A percentile compares a stretch with the other conserved stretches of the same genome.
Conservation (phyloP, 164 flowering plant genomes). For the Chimonanthus praecox region DNA sequence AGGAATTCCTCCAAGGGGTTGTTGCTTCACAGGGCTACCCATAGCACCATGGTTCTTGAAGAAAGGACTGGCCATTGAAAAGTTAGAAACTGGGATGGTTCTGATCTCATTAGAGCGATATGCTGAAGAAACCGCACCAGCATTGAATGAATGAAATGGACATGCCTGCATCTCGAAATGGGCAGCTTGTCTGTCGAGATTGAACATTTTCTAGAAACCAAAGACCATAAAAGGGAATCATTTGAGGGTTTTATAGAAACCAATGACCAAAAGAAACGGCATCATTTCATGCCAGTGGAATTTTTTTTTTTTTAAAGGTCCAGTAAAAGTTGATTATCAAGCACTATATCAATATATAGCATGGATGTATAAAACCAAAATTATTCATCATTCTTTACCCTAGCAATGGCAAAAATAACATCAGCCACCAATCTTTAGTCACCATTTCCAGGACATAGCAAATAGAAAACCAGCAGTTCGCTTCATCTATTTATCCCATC, state of each 20-base stretch:
- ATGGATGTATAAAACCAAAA: too few relatives aligned
- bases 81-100: conserved; percentile 34
- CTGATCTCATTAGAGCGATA: conserved; percentile 31
- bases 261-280: neutral
- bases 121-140: conserved; percentile 8
- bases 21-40: conserved; percentile 35
- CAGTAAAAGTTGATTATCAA: neutral
- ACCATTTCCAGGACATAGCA: neutral
- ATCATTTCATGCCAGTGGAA: too few relatives aligned
- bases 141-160: conserved; percentile 30
- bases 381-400: too few relatives aligned
- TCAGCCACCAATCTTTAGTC: neutral
- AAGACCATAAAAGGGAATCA: neutral
- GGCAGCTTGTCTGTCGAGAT: conserved; percentile 29
- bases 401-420: too few relatives aligned
- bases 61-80: conserved; percentile 36
- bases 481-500: too few relatives aligned
- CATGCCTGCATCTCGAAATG: conserved; percentile 27
- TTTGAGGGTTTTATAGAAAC: neutral
- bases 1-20: conserved; percentile 46
- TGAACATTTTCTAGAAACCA: conserved; percentile 30
- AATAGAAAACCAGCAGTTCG: too few relatives aligned
- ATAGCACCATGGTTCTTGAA: conserved; percentile 35
- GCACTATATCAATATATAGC: neutral
- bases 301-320: too few relatives aligned